A percentile compares a stretch with the other conserved stretches of the same genome.
Conservation (phyloP, 2,329 filamentous ascomycete genomes). For the Berkeleyomyces rouxiae region DNA sequence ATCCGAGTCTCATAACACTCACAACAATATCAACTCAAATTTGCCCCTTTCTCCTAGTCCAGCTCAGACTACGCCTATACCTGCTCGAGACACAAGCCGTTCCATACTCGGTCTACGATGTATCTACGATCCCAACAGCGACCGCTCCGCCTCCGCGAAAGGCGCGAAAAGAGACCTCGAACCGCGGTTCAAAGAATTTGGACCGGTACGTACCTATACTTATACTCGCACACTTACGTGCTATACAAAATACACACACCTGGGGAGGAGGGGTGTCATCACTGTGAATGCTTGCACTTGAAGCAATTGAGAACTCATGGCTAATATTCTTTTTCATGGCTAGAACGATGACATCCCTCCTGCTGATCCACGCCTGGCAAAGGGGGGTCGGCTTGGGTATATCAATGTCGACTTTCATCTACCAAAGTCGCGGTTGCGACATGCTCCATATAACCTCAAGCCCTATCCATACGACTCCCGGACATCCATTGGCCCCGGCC, state of each 20-base stretch:
- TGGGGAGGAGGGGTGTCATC: constrained; percentile 41
- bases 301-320: constrained; percentile 8
- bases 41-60: constrained; percentile 13
- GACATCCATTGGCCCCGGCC: constrained; percentile 75
- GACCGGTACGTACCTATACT: constrained; percentile 44
- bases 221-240: constrained; percentile 18
- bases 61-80: constrained; percentile 26
- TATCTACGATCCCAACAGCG: constrained; percentile 44
- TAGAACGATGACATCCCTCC: constrained; percentile 67
- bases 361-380: constrained; percentile 64
- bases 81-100: constrained; percentile 39
- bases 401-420: constrained; percentile 55
- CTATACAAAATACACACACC: constrained; percentile 8
- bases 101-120: constrained; percentile 40
- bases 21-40: constrained; percentile 19
- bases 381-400: constrained; percentile 48
- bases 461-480: constrained; percentile 68
- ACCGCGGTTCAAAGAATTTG: constrained; percentile 46
- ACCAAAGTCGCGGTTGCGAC: constrained; percentile 53
- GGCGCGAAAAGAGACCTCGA: constrained; percentile 39
- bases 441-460: constrained; percentile 61
- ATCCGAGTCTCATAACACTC: constrained; percentile 17
- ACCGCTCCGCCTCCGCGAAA: constrained; percentile 29
- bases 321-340: constrained; percentile 32
- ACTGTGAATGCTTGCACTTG: constrained; percentile 17